phyloP scores from a whole-genome alignment of 371 early-diverging fungal genomes.

The Mortierella sp. region DNA sequence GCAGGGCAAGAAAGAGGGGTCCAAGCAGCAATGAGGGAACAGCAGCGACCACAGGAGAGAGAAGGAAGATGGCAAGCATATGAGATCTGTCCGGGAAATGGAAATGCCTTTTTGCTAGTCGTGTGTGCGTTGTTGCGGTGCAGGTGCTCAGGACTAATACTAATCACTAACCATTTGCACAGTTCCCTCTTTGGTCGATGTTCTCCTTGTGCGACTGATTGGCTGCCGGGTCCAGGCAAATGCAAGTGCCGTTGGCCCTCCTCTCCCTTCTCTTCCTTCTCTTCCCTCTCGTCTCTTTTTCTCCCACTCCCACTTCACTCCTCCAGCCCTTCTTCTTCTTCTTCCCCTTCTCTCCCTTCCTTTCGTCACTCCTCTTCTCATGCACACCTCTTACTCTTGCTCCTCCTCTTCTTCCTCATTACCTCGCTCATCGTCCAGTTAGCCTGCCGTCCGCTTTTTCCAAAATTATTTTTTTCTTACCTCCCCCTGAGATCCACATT shows the following conservation, averaged over 20 bases:
- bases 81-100: background rate
- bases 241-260: background rate
- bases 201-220: background rate
- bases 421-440: slow-evolving; percentile 5
- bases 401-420: background rate
- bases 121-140: background rate
- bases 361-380: background rate
- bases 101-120: background rate
- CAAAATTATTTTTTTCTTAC: background rate
- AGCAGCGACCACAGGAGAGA: background rate
- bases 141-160: background rate
- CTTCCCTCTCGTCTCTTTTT: background rate
- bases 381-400: background rate
- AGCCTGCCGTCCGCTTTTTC: slow-evolving; percentile 1
- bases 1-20: background rate
- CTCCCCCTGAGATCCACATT: slow-evolving; percentile 20
- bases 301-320: background rate
- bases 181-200: background rate
- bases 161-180: background rate
- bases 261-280: background rate
- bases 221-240: background rate
- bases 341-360: background rate
- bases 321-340: background rate
- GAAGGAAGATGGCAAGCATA: background rate
- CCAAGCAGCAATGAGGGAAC: background rate